Conservation (phyloP, 768 basidiomycete species). For the Terana coerulea region DNA sequence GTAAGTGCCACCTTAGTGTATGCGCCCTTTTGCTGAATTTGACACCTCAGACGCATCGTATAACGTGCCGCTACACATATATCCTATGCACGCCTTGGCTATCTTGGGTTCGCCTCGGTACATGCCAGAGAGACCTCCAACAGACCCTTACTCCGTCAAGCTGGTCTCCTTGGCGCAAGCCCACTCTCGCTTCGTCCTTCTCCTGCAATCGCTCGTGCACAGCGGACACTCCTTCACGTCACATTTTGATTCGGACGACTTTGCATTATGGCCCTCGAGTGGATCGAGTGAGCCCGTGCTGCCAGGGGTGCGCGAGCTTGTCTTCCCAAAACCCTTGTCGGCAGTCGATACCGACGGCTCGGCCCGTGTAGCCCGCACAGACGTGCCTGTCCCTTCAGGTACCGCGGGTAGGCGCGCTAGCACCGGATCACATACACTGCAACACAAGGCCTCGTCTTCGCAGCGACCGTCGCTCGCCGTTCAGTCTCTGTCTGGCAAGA, state of each 20-base stretch:
- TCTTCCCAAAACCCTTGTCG: conserved; percentile 73
- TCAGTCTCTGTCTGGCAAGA: no score
- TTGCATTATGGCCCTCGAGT: conserved; percentile 15
- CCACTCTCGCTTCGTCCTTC: conserved; percentile 72
- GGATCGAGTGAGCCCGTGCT: conserved; percentile 22
- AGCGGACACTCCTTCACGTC: conserved; percentile 48
- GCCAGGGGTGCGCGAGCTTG: conserved; percentile 48
- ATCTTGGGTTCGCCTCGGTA: conserved; percentile 28
- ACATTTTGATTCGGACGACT: conserved; percentile 40
- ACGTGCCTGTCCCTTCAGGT: not conserved
- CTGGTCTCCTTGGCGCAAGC: conserved; percentile 51
- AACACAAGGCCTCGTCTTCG: conserved; percentile 3
- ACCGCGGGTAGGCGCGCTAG: conserved; percentile 6
- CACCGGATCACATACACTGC: conserved; percentile 1
- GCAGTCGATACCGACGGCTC: conserved; percentile 26
- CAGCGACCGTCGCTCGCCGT: conserved; percentile 17
- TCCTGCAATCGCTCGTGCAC: conserved; percentile 70
- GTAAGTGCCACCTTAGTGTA: conserved; percentile 41
- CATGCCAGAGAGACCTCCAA: not conserved
- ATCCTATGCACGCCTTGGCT: conserved; percentile 64
- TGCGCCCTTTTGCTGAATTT: not conserved
- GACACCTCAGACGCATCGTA: conserved; percentile 20
- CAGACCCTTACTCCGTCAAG: conserved; percentile 23
- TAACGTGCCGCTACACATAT: conserved; percentile 58
- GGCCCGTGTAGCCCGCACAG: not conserved